Base-by-base conservation (phyloP, 345 rosid genomes). In the Acer yangbiense region DNA sequence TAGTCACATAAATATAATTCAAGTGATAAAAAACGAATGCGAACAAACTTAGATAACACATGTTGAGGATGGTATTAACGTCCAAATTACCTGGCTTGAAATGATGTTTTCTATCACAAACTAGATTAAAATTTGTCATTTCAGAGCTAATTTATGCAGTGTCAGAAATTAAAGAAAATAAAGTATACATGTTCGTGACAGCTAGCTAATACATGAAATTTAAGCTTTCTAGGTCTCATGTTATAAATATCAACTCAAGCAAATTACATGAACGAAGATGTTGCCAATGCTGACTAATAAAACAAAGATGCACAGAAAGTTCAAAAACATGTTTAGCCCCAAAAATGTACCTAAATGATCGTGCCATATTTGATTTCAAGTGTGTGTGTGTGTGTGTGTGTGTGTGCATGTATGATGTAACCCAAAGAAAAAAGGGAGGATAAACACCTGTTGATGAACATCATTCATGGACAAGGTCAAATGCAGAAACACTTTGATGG, bases 391-490 rank as follows among this genome's bases (percentile, higher is more conserved):
- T 39, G 35, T 32, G 35, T 3, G 35, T 32, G 35, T 4, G 35
- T 4, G 8, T 7, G 25, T 32, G 43, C 4, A 5, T 27, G 32
- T 48, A 17, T 9, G 27, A 6, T 2, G 54, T 44, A 68, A 18
- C n/a, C 58, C n/a, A 72, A 69, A 58, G 5, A 39, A 35, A 55
- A 66, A 18, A 39, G 13, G 21, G 17, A 66, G 68, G 25, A 57
- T 25, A 50, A 60, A 41, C 76, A 95, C 99, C 98, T 95, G 97
- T 81, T 96, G 98, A 86, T 94, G 99, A 73, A 96, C 97, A 82
- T 96, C 97, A 52, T 93, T 83, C 99, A 96, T 94, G 77, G 98
- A 92, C 82, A 96, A 81, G 55, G 99, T 96, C 84, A 91, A 75
- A 73, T 94, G 95, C 68, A 96, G 86, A 84, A 96, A 96, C 65